Base-by-base conservation (phyloP, 1,139 yeast species). In the Kazachstania sp. region DNA sequence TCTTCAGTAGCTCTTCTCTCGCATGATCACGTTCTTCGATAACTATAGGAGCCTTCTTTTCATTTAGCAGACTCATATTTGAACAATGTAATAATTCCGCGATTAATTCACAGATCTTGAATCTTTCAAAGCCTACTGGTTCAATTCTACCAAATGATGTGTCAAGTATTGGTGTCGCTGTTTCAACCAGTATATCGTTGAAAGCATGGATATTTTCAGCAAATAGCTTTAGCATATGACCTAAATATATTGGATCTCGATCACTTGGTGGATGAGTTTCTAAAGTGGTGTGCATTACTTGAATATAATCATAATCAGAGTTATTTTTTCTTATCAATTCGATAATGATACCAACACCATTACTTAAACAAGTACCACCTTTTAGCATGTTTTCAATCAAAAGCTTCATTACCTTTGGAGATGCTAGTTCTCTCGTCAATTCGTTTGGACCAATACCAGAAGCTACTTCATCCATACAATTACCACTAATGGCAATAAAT, bases 371-470 rank as follows among this genome's bases (percentile, higher is more conserved):
- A 41, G 90, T 83, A 4, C 97, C 96, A 16, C 97, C 97, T 53
- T 78, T 71, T 23, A 90, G 73, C 98, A 94, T 94, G 56, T 85
- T 77, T n/a, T 77, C 67, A 45, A 94, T 86, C 43, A 92, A 71
- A 52, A 73, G 72, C 49, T 73, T 71, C 54, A 81, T 73, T 71
- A 87, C 81, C 49, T 79, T 78, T 44, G 81, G 83, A 45, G 86
- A 78, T 11, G 90, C 97, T 47, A 92, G 74, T 64, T 92, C 92
- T 54, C 99, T 74, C 4, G 96, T 87, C 45, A 92, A 73, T 65
- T 92, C 97, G 65, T 92, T 92, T 8, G 98, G 97, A 1, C 99
- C 98, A 56, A 92, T 88, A 4, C 95, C 86, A 16, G 95, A 84
- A 58, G 83, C 86, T 32, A 65, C 54, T 53, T 78, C 83, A 49